Percentiles rank a stretch among this genome's conserved stretches.
phyloP scores from a whole-genome alignment of 305 asterid species.

The Fraxinus floribunda region DNA sequence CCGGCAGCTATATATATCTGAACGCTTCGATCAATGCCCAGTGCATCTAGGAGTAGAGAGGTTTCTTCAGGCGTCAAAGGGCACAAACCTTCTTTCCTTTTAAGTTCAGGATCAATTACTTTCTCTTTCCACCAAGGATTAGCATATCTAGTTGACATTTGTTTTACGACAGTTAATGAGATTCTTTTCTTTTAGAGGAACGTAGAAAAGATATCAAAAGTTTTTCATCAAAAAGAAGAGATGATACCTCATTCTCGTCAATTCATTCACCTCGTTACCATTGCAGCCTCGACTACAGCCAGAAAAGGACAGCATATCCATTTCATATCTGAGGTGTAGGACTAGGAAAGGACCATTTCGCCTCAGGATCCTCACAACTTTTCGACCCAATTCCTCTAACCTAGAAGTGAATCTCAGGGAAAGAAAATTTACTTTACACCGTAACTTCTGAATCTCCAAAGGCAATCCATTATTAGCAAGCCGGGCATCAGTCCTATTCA shows the following conservation, averaged over 20 bases:
- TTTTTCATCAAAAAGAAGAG: not conserved
- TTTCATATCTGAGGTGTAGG: slow-evolving; percentile 89
- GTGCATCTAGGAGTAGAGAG: slow-evolving; percentile 61
- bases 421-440: slow-evolving; percentile 71
- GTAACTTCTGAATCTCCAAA: slow-evolving; percentile 65
- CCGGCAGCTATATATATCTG: slow-evolving; percentile 90
- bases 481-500: slow-evolving; percentile 81
- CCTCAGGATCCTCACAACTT: slow-evolving; percentile 58
- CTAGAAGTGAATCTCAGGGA: slow-evolving; percentile 65
- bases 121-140: slow-evolving; percentile 93
- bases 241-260: slow-evolving; percentile 75
- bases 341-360: slow-evolving; percentile 74
- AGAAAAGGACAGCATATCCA: slow-evolving; percentile 92
- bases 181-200: not conserved
- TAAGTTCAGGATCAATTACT: slow-evolving; percentile 62
- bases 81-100: slow-evolving; percentile 77
- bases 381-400: slow-evolving; percentile 78
- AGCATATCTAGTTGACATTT: slow-evolving; percentile 48
- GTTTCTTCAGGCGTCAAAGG: slow-evolving; percentile 96
- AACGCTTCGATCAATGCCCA: slow-evolving; percentile 59
- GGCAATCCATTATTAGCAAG: slow-evolving; percentile 82
- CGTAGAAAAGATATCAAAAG: not conserved
- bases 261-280: slow-evolving; percentile 59
- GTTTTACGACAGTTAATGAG: slow-evolving; percentile 12
- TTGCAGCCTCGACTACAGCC: slow-evolving; percentile 86